Percentiles rank a stretch among this genome's conserved stretches.
These are phyloP conservation scores for Ceratobasidium sp. DNA, from an alignment of 1,284 basidiomycete species.

Conservation along the genomic window DNA sequence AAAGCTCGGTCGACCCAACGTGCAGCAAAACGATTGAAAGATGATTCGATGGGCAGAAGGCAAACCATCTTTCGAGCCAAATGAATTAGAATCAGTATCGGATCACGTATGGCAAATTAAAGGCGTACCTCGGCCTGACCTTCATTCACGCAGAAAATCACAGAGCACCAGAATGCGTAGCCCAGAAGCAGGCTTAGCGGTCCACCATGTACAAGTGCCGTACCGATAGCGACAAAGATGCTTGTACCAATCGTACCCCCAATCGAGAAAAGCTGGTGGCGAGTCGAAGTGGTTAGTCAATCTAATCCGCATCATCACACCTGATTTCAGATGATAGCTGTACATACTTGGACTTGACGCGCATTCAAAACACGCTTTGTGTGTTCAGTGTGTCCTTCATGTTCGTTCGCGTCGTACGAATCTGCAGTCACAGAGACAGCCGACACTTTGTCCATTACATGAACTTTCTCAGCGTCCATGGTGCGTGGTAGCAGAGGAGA, in stretches of 20 bases:
- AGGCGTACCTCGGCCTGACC: conserved; percentile 43
- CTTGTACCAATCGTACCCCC: conserved; percentile 41
- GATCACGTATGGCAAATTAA: conserved; percentile 1
- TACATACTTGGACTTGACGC: conserved; percentile 38
- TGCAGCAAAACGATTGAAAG: conserved; percentile 46
- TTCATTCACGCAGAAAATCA: conserved; percentile 45
- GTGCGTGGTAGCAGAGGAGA: conserved; percentile 1
- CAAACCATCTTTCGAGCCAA: conserved; percentile 45
- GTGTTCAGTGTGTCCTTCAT: conserved; percentile 18
- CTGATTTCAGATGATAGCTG: neutral
- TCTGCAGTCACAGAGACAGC: conserved; percentile 18
- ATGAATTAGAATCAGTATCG: neutral
- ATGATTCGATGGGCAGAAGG: conserved; percentile 46
- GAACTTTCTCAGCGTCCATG: conserved; percentile 38
- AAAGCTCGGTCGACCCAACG: conserved; percentile 46
- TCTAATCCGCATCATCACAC: neutral
- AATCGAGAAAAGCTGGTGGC: conserved; percentile 41
- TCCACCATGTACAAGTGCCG: conserved; percentile 30
- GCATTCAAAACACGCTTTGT: conserved; percentile 42
- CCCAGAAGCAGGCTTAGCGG: conserved; percentile 40
- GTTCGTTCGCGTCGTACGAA: conserved; percentile 20
- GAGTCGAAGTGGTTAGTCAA: neutral
- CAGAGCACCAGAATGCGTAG: conserved; percentile 44
- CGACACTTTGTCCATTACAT: conserved; percentile 23
- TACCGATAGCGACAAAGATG: conserved; percentile 38